Percentiles rank a stretch among this genome's conserved stretches.
Conservation (phyloP, 140 eudicot genomes). For the Oenanthe javanica region DNA sequence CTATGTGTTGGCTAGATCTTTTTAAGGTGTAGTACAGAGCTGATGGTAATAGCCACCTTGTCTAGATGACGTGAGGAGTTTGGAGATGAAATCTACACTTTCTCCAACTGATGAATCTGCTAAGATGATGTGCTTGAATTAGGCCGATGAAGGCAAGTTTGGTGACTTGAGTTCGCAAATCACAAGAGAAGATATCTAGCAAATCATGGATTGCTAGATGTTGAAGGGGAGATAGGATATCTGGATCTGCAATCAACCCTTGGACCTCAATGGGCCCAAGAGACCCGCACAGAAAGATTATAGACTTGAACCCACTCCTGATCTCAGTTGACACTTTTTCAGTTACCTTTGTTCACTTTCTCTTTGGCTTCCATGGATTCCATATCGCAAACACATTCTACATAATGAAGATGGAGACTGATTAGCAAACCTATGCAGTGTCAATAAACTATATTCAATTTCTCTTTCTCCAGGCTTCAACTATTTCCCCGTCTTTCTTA, state of each 20-base stretch:
- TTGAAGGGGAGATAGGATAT: slow-evolving; percentile 29
- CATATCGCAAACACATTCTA: slow-evolving; percentile 42
- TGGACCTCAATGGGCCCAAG: slow-evolving; percentile 58
- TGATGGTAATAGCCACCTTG: background rate
- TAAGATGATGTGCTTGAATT: background rate
- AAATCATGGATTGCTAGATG: too few relatives aligned
- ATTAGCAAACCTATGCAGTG: slow-evolving; percentile 71
- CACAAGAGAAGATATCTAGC: too few relatives aligned
- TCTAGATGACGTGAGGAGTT: background rate
- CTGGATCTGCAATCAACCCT: slow-evolving; percentile 48
- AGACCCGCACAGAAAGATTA: slow-evolving; percentile 58
- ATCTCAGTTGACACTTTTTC: slow-evolving; percentile 67
- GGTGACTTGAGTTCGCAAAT: background rate
- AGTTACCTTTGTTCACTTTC: slow-evolving; percentile 38
- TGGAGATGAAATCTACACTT: background rate
- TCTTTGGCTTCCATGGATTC: slow-evolving; percentile 65
- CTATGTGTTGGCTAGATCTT: background rate
- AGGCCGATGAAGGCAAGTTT: background rate
- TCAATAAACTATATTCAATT: slow-evolving; percentile 59
- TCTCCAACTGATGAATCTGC: background rate
- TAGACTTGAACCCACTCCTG: slow-evolving; percentile 68
- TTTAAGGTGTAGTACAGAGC: background rate
- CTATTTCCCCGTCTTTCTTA: slow-evolving; percentile 50
- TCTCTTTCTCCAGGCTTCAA: slow-evolving; percentile 57
- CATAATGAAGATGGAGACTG: slow-evolving; percentile 76